Evolutionary conservation across 1,284 basidiomycete genomes (phyloP).

Genomic region (Heterobasidion irregulare): DNA sequence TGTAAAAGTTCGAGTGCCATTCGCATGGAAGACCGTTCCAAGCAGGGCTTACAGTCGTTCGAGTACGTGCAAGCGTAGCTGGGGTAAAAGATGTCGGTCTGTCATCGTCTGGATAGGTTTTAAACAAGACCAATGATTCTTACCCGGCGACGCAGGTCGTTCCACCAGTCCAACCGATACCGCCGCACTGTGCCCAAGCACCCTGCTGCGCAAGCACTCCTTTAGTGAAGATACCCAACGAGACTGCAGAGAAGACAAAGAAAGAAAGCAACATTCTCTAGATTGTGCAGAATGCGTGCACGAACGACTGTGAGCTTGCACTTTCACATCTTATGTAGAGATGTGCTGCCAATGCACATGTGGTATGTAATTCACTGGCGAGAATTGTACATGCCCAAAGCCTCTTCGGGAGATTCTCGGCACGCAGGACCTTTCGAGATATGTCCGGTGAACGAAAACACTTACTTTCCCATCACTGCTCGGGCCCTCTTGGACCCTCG

Average conservation of each 20-base stretch:
- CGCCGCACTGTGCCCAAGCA: not conserved
- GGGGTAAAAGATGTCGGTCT: not conserved
- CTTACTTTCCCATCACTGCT: too few relatives aligned
- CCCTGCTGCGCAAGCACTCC: not conserved
- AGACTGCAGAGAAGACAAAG: not conserved
- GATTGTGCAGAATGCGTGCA: not conserved
- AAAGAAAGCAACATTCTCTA: not conserved
- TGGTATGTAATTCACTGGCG: too few relatives aligned
- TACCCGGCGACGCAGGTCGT: slow-evolving; percentile 1
- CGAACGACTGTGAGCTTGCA: not conserved
- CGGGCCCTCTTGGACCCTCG: too few relatives aligned
- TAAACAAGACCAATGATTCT: too few relatives aligned
- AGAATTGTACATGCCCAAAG: too few relatives aligned
- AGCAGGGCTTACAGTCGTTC: not conserved
- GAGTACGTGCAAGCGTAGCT: not conserved
- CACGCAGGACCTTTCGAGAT: too few relatives aligned
- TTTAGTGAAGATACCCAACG: not conserved
- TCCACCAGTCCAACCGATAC: not conserved
- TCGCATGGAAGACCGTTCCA: not conserved
- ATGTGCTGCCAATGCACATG: too few relatives aligned
- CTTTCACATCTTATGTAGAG: not conserved
- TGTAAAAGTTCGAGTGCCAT: not conserved
- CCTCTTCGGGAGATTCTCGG: too few relatives aligned
- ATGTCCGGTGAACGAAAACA: too few relatives aligned
- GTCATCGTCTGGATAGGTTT: too few relatives aligned